Evolutionary conservation across 164 flowering plant genomes (phyloP).

Genomic region (Vitis labrusca): DNA sequence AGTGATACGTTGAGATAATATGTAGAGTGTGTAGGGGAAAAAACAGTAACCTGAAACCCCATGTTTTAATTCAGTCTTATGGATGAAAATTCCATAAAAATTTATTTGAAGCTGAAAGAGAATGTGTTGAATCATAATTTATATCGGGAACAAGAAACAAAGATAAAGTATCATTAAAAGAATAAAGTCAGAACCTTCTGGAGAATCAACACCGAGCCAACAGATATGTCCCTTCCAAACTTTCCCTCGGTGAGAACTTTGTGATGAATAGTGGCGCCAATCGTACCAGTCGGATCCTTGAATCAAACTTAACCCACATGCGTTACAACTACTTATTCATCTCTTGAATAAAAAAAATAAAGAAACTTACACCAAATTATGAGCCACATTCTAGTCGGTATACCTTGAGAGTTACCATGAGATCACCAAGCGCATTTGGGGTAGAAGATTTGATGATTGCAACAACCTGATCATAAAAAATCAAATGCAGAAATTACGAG

Average conservation of each 20-base stretch:
- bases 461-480: slow-evolving; percentile 47
- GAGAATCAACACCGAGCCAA: slow-evolving; percentile 68
- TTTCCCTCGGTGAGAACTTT: slow-evolving; percentile 51
- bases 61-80: background rate
- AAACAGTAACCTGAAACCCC: slow-evolving; percentile 52
- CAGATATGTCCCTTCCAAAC: slow-evolving; percentile 45
- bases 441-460: slow-evolving; percentile 63
- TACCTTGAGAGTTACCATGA: slow-evolving; percentile 74
- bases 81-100: background rate
- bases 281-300: slow-evolving; percentile 76
- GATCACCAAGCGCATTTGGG: slow-evolving; percentile 72
- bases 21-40: slow-evolving; percentile 46
- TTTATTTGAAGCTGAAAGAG: no score
- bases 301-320: slow-evolving; percentile 6
- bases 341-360: background rate
- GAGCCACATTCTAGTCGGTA: background rate
- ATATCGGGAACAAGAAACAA: background rate
- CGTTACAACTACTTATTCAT: background rate
- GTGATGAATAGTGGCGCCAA: slow-evolving; percentile 65
- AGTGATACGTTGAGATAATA: slow-evolving; percentile 61
- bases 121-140: background rate
- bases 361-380: background rate
- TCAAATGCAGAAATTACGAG: background rate
- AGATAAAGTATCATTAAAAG: background rate
- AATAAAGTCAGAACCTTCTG: slow-evolving; percentile 41